Percentiles rank a stretch among this genome's conserved stretches.
These are phyloP conservation scores for Pythium scleroteichum DNA, from an alignment of 352 stramenopile species.

Conservation along the genomic window DNA sequence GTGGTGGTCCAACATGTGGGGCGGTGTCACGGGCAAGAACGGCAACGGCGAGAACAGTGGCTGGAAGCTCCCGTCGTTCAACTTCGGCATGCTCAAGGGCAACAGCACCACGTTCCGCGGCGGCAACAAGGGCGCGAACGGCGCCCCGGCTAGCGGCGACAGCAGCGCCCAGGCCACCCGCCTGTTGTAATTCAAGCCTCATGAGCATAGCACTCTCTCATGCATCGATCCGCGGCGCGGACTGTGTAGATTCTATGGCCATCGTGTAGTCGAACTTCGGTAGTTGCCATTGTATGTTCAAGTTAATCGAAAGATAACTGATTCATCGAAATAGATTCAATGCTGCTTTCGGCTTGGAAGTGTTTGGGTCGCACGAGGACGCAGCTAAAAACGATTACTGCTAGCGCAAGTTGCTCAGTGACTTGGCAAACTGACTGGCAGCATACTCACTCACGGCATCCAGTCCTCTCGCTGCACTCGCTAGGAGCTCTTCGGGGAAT, in stretches of 20 bases:
- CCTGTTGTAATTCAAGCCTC: not conserved
- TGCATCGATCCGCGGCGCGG: too few relatives aligned
- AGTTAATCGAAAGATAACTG: too few relatives aligned
- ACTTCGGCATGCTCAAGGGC: not conserved
- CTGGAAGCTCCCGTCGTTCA: not conserved
- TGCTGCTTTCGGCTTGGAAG: too few relatives aligned
- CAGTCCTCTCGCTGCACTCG: slow-evolving; percentile 4
- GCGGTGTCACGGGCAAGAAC: too few relatives aligned
- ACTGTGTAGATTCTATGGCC: too few relatives aligned
- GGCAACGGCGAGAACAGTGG: slow-evolving; percentile 8
- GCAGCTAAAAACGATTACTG: not conserved
- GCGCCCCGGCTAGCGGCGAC: not conserved
- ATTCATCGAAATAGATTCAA: too few relatives aligned
- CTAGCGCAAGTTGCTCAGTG: not conserved
- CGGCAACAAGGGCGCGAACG: not conserved
- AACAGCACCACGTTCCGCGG: not conserved
- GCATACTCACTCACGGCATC: slow-evolving; percentile 16
- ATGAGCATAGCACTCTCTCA: not conserved
- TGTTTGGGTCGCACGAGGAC: too few relatives aligned
- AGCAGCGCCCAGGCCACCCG: not conserved
- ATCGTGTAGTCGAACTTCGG: too few relatives aligned
- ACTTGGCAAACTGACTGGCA: slow-evolving; percentile 6
- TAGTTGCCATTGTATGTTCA: too few relatives aligned
- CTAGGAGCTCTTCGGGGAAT: slow-evolving; percentile 13
- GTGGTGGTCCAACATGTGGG: not conserved